Base-by-base conservation (phyloP, 2,329 filamentous ascomycete genomes). In the Paracorniculantispora psalliotae region DNA sequence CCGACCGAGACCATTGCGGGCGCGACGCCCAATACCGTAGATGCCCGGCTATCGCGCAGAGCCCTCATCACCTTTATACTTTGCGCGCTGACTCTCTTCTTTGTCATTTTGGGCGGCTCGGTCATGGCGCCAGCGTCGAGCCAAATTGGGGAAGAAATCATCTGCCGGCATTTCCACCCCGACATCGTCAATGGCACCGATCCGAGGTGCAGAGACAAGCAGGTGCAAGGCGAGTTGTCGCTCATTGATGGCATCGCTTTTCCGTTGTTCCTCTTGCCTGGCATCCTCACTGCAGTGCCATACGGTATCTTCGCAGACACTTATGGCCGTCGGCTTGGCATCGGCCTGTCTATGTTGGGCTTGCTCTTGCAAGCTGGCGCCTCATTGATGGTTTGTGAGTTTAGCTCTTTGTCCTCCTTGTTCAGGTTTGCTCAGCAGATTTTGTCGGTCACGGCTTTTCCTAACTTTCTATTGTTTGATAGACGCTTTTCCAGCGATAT, bases 221-320 rank as follows among this genome's bases (percentile, higher is more conserved):
- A 17, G n/a, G 57, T 59, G 15, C 50, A 53, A 28, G 19, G 35
- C 8, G 49, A 53, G 17, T 26, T 59, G 17, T 15, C 57, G 15
- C 15, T 46, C 41, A 25, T 59, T 28, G 30, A 39, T 2, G 49
- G 49, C 23, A 48, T 49, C 49, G 15, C 15, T 13, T 15, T 33
- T 12, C 35, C 49, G 8, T 25, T 59, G 6, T 13, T 19, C 13
- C 43, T 59, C 19, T 5, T 59, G 13, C 57, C 57, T 2, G 48
- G 49, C n/a, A 39, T 59, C 8, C 26, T 59, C 12, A 44, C 41
- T 6, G 48, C 57, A 17, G 43, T 59, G 30, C 49, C 57, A 4
- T 59, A 48, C 23, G 57, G 49, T 4, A 17, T 53, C 21, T 19
- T 59, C 12, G 48, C 57, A 10, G 57, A 59, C 25, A 59, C 17